A percentile compares a stretch with the other conserved stretches of the same genome.
Conservation (phyloP, 1,139 yeast genomes). For the Zygosaccharomyces pseudobailii region DNA sequence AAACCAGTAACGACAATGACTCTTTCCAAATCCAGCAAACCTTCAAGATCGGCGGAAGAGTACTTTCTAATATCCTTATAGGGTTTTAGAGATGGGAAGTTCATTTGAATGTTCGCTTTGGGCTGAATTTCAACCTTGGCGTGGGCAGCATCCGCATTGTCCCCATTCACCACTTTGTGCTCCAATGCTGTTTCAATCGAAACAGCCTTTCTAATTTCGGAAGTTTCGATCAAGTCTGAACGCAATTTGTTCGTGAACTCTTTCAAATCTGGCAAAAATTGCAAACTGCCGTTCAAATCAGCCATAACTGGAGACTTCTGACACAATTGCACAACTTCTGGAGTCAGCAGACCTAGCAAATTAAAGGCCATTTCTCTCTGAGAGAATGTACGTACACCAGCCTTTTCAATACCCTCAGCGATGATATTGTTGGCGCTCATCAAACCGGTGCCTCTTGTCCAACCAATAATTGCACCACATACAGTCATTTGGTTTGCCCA, state of each 20-base stretch:
- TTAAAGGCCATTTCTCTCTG: constrained; percentile 99
- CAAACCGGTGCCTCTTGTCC: constrained; percentile 99
- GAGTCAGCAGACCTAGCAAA: constrained; percentile 87
- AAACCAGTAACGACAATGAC: constrained; percentile 95
- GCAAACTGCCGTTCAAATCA: constrained; percentile 97
- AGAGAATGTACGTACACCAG: constrained; percentile 96
- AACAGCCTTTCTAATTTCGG: constrained; percentile 93
- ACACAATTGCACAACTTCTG: constrained; percentile 77
- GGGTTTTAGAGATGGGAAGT: constrained; percentile 82
- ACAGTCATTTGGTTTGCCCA: constrained; percentile 93
- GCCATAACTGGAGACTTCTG: constrained; percentile 96
- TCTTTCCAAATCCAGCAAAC: constrained; percentile 85
- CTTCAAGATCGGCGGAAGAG: constrained; percentile 73
- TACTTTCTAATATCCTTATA: constrained; percentile 66
- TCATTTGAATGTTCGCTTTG: constrained; percentile 90
- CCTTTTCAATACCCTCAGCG: constrained; percentile 94
- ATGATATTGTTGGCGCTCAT: constrained; percentile 96
- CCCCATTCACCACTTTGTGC: constrained; percentile 89
- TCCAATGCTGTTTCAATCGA: constrained; percentile 90
- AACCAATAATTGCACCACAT: constrained; percentile 97
- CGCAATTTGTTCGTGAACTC: constrained; percentile 80
- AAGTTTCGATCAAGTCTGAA: constrained; percentile 72
- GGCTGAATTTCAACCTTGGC: constrained; percentile 61
- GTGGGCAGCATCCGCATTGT: constrained; percentile 81
- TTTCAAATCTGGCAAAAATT: constrained; percentile 85